Percentiles rank a stretch among this genome's conserved stretches.
These are phyloP conservation scores for Tirmania nivea DNA, from an alignment of 495 filamentous ascomycete species.

Conservation along the genomic window DNA sequence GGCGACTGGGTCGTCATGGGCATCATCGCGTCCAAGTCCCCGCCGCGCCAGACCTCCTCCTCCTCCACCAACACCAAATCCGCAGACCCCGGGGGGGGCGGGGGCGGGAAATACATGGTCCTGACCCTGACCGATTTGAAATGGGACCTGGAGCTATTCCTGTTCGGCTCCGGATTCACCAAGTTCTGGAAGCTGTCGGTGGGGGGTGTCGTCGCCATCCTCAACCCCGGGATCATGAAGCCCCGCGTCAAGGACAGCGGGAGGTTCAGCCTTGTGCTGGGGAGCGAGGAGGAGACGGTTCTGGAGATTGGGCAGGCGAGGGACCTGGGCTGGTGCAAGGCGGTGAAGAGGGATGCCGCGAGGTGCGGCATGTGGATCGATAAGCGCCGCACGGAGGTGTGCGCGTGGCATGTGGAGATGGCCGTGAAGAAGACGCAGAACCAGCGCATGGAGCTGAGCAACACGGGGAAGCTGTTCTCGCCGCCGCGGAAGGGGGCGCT, in stretches of 20 bases:
- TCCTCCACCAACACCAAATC: slow-evolving; percentile 22
- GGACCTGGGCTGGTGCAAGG: slow-evolving; percentile 79
- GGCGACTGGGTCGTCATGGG: slow-evolving; percentile 72
- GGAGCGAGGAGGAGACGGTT: slow-evolving; percentile 64
- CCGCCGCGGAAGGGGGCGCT: slow-evolving; percentile 23
- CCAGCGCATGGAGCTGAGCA: slow-evolving; percentile 62
- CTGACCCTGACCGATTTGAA: slow-evolving; percentile 68
- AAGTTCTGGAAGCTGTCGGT: slow-evolving; percentile 74
- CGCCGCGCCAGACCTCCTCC: slow-evolving; percentile 16
- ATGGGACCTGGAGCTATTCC: slow-evolving; percentile 76
- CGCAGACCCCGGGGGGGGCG: slow-evolving; percentile 14
- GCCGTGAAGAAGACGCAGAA: slow-evolving; percentile 49
- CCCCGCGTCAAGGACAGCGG: slow-evolving; percentile 54
- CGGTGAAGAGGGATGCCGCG: slow-evolving; percentile 60
- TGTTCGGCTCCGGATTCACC: slow-evolving; percentile 79
- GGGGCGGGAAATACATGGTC: slow-evolving; percentile 71
- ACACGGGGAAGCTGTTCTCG: slow-evolving; percentile 24
- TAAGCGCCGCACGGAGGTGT: slow-evolving; percentile 65
- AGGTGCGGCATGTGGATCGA: slow-evolving; percentile 72
- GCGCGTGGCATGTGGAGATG: slow-evolving; percentile 75
- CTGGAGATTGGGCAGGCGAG: slow-evolving; percentile 70
- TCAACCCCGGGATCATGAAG: slow-evolving; percentile 85
- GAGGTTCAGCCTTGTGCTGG: slow-evolving; percentile 60
- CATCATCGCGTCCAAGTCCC: slow-evolving; percentile 68
- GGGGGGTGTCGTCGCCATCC: slow-evolving; percentile 70